These are phyloP conservation scores for Syzygium aromaticum DNA, from an alignment of 345 rosid species.

Conservation along the genomic window DNA sequence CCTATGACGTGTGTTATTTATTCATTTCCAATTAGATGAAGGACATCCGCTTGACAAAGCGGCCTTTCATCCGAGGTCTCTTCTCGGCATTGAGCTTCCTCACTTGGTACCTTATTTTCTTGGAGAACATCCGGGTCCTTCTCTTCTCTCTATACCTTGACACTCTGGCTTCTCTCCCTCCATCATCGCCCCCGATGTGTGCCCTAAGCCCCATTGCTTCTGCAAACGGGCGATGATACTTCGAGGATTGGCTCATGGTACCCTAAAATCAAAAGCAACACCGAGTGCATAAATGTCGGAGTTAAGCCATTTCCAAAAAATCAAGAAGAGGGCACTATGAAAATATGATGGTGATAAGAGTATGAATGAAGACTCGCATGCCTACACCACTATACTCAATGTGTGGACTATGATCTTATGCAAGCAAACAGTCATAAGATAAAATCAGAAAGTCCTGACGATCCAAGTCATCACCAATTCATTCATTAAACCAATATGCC, in stretches of 20 bases:
- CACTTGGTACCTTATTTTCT: slow-evolving; percentile 93
- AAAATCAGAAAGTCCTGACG: not conserved
- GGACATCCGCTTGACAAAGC: slow-evolving; percentile 70
- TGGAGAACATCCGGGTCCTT: slow-evolving; percentile 76
- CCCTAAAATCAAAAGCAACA: not conserved
- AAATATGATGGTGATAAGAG: not conserved
- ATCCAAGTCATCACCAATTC: not conserved
- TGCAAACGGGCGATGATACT: not conserved
- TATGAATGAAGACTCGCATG: not conserved
- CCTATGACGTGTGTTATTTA: not conserved
- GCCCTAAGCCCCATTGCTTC: slow-evolving; percentile 5
- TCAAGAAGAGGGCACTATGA: not conserved
- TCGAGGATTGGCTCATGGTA: not conserved
- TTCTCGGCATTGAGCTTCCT: slow-evolving; percentile 88
- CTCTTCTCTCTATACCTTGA: slow-evolving; percentile 83
- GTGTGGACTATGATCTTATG: not conserved
- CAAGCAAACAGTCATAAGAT: not conserved
- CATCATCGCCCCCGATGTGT: slow-evolving; percentile 18
- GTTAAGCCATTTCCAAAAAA: not conserved
- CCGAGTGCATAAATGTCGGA: not conserved
- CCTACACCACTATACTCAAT: not conserved
- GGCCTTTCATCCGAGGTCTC: slow-evolving; percentile 95
- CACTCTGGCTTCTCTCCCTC: slow-evolving; percentile 79
- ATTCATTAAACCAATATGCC: not conserved
- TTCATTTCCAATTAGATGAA: not conserved